A percentile compares a stretch with the other conserved stretches of the same genome.
Conservation (phyloP, 768 basidiomycete genomes). For the Rhodosporidiobolus odoratus region DNA sequence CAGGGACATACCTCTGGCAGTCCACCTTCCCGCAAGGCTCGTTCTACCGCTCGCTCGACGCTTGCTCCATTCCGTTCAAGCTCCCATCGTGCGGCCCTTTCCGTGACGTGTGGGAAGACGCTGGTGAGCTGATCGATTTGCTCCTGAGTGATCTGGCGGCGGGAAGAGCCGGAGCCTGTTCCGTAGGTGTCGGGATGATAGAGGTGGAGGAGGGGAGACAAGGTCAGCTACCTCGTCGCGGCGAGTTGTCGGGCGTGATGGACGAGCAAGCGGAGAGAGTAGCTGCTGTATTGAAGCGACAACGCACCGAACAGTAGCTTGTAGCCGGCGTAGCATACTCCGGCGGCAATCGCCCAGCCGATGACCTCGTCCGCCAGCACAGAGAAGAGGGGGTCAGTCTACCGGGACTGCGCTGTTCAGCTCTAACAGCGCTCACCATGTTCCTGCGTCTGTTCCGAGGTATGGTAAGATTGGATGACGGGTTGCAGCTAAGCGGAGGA, state of each 20-base stretch:
- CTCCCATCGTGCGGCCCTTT: slow-evolving; percentile 4
- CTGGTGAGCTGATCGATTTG: slow-evolving; percentile 10
- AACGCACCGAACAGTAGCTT: slow-evolving; percentile 24
- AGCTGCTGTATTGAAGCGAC: no score
- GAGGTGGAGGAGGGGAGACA: background rate
- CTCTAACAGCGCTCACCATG: no score
- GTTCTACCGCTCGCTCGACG: slow-evolving; percentile 35
- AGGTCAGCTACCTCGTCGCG: background rate
- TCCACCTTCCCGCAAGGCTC: slow-evolving; percentile 24
- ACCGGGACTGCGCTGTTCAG: no score
- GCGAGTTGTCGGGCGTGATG: background rate
- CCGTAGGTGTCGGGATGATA: background rate
- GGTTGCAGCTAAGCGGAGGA: no score
- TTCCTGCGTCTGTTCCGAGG: no score
- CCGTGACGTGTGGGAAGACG: slow-evolving; percentile 23
- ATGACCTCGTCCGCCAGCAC: slow-evolving; percentile 14
- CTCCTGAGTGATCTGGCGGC: slow-evolving; percentile 7
- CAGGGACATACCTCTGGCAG: slow-evolving; percentile 30
- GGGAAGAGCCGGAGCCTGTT: background rate
- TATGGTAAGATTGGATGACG: no score
- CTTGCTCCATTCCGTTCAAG: slow-evolving; percentile 28
- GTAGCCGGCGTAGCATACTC: slow-evolving; percentile 22
- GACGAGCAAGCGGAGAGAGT: fast-evolving
- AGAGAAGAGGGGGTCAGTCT: background rate
- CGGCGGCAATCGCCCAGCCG: slow-evolving; percentile 21